These are phyloP conservation scores for Elsinoe fawcettii DNA, from an alignment of 2,329 filamentous ascomycete genomes.

Conservation along the genomic window DNA sequence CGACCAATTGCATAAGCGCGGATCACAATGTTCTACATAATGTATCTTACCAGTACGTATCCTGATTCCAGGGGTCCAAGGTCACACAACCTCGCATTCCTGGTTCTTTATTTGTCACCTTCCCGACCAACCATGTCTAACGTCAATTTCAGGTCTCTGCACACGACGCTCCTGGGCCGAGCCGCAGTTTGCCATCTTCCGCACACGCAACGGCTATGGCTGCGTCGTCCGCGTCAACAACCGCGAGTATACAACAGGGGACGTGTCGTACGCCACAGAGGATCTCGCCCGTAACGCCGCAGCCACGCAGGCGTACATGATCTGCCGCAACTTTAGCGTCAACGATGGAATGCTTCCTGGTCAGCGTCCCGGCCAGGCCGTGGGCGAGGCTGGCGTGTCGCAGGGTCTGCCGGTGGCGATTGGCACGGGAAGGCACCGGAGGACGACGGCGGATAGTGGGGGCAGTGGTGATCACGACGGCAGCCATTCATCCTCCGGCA, in stretches of 20 bases:
- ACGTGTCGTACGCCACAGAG: conserved; percentile 74
- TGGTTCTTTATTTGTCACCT: background rate
- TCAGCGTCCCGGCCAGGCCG: conserved; percentile 45
- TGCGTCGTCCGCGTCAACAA: conserved; percentile 94
- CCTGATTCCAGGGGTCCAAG: background rate
- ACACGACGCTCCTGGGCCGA: conserved; percentile 89
- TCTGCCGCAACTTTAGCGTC: conserved; percentile 93
- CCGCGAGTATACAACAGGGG: conserved; percentile 80
- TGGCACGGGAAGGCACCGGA: conserved; percentile 45
- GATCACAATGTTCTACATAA: conserved; percentile 31
- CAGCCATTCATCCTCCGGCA: background rate
- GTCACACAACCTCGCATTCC: background rate
- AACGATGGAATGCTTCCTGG: conserved; percentile 80
- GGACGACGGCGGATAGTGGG: background rate
- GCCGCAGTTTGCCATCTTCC: conserved; percentile 78
- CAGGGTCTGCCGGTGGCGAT: conserved; percentile 59
- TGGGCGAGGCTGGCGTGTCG: conserved; percentile 35
- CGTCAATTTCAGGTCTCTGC: conserved; percentile 63
- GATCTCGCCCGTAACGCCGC: conserved; percentile 83
- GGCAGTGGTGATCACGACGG: background rate
- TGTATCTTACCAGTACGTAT: conserved; percentile 49
- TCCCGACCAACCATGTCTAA: background rate
- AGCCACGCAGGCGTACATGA: conserved; percentile 93
- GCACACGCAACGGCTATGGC: conserved; percentile 65
- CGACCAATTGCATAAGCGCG: conserved; percentile 5